Percentiles rank a stretch among this genome's conserved stretches.
Evolutionary conservation across 495 filamentous ascomycete genomes (phyloP).

Genomic region (Annulohypoxylon stygium): DNA sequence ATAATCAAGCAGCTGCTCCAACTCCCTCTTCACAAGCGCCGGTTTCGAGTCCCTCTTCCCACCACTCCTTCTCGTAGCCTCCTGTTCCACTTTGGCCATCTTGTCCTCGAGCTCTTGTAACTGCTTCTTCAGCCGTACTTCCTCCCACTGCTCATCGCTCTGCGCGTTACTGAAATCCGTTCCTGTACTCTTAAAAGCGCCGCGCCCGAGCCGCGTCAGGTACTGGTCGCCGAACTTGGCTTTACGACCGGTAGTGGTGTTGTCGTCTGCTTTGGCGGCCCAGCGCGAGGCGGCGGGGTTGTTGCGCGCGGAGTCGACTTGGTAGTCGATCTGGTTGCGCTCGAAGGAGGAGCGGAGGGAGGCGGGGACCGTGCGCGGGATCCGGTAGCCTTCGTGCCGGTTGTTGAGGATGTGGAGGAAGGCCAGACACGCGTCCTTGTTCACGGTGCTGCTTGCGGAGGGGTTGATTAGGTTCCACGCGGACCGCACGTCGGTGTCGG

Average conservation of each 20-base stretch:
- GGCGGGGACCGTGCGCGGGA: constrained; percentile 92
- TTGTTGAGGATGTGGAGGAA: constrained; percentile 97
- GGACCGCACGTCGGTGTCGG: constrained; percentile 91
- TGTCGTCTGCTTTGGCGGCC: constrained; percentile 76
- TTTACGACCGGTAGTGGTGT: constrained; percentile 85
- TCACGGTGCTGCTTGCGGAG: constrained; percentile 79
- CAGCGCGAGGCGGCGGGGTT: constrained; percentile 69
- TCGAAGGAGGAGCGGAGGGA: constrained; percentile 92
- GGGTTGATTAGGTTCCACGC: constrained; percentile 99
- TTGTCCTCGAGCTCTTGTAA: constrained; percentile 87
- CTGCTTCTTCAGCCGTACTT: constrained; percentile 93
- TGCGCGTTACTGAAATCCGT: constrained; percentile 86
- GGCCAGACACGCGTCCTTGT: constrained; percentile 92
- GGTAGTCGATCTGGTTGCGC: constrained; percentile 93
- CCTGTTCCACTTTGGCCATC: constrained; percentile 79
- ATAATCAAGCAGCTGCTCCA: constrained; percentile 89
- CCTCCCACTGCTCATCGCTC: constrained; percentile 92
- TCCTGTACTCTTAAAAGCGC: constrained; percentile 80
- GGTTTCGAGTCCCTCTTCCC: constrained; percentile 75
- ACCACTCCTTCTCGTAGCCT: constrained; percentile 69
- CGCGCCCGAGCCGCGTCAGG: constrained; percentile 83
- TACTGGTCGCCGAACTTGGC: constrained; percentile 98
- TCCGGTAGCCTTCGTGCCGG: constrained; percentile 93
- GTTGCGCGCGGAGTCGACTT: constrained; percentile 78
- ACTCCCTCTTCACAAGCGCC: constrained; percentile 90